These are phyloP conservation scores for Xylariaceae sp. DNA, from an alignment of 2,329 filamentous ascomycete species.

Conservation along the genomic window DNA sequence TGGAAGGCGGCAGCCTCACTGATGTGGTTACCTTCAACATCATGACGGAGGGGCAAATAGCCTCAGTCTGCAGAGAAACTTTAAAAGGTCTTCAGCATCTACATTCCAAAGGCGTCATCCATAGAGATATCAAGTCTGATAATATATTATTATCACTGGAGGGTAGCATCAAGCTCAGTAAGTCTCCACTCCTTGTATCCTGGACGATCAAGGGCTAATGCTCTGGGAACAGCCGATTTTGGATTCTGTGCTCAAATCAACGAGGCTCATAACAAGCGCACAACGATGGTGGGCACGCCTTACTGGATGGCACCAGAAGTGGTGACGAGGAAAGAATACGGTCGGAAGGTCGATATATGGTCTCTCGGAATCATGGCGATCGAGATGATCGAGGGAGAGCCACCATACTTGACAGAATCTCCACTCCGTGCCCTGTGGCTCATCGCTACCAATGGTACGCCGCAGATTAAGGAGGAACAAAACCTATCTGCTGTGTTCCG, in stretches of 20 bases:
- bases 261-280: constrained; percentile 94
- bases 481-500: constrained; percentile 81
- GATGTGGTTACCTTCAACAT: constrained; percentile 99
- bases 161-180: constrained; percentile 97
- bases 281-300: constrained; percentile 97
- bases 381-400: constrained; percentile 99
- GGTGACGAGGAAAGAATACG: constrained; percentile 96
- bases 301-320: constrained; percentile 99
- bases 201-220: constrained; percentile 20
- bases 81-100: constrained; percentile 91
- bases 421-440: constrained; percentile 91
- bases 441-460: constrained; percentile 96
- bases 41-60: constrained; percentile 97
- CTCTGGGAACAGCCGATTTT: constrained; percentile 75
- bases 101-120: constrained; percentile 97
- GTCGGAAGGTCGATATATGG: constrained; percentile 98
- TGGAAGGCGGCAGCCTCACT: constrained; percentile 97
- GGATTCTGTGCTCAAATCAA: constrained; percentile 99
- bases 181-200: constrained; percentile 46
- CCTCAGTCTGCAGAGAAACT: constrained; percentile 92
- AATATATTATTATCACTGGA: constrained; percentile 94
- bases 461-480: constrained; percentile 91
- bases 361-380: constrained; percentile 99
- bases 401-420: constrained; percentile 94
- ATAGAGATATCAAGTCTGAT: constrained; percentile 98